A percentile compares a stretch with the other conserved stretches of the same genome.
Conservation (phyloP, 805 yeast genomes). For the Candida odintsovae region DNA sequence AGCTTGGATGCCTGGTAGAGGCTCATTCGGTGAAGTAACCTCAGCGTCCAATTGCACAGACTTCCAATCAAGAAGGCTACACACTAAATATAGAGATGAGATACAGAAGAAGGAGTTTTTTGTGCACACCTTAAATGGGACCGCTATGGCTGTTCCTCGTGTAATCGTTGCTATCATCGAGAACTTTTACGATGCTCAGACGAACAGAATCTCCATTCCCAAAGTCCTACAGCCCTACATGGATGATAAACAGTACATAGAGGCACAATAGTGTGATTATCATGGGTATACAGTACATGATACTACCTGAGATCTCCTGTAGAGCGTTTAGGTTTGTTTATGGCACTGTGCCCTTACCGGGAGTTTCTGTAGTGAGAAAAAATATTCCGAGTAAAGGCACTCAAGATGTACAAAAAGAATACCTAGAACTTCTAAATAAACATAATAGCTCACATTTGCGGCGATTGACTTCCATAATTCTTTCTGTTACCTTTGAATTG, state of each 20-base stretch:
- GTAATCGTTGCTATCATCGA: slow-evolving; percentile 87
- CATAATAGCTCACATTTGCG: not conserved
- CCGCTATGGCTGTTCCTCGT: slow-evolving; percentile 93
- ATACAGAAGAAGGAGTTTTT: slow-evolving; percentile 34
- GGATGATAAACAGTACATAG: slow-evolving; percentile 45
- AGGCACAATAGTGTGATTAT: not conserved
- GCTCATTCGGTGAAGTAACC: slow-evolving; percentile 86
- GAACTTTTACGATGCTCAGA: slow-evolving; percentile 62
- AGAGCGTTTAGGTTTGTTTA: not conserved
- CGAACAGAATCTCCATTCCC: slow-evolving; percentile 57
- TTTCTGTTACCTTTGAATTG: not conserved
- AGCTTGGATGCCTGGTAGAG: slow-evolving; percentile 98
- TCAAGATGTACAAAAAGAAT: no score
- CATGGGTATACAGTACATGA: not conserved
- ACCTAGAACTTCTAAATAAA: no score
- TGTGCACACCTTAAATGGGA: slow-evolving; percentile 87
- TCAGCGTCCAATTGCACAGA: slow-evolving; percentile 91
- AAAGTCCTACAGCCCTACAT: slow-evolving; percentile 60
- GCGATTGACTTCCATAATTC: not conserved
- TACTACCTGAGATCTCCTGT: not conserved
- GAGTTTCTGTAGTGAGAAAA: not conserved
- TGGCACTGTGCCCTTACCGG: not conserved
- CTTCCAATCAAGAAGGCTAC: slow-evolving; percentile 80
- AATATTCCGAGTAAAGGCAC: no score
- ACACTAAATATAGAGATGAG: slow-evolving; percentile 46